Evolutionary conservation across 2,329 filamentous ascomycete genomes (phyloP).

Genomic region (Chaetomium strumarium): DNA sequence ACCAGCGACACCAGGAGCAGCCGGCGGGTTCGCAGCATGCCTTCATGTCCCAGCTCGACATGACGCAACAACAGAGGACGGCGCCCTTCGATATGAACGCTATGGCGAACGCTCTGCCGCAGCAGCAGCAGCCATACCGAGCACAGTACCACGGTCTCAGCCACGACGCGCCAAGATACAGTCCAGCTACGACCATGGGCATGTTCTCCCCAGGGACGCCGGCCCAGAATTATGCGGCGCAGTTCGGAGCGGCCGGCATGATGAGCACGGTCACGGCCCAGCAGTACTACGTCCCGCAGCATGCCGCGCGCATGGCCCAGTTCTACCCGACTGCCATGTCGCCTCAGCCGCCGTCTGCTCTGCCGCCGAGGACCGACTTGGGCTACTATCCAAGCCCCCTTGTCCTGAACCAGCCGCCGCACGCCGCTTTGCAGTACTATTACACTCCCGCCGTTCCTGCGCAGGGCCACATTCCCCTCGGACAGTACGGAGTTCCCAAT

Average conservation of each 20-base stretch:
- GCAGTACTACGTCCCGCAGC: conserved; percentile 44
- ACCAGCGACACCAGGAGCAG: conserved; percentile 24
- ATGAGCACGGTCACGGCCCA: conserved; percentile 36
- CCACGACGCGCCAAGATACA: conserved; percentile 29
- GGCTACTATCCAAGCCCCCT: conserved; percentile 41
- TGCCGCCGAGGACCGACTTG: conserved; percentile 35
- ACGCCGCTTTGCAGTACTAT: conserved; percentile 37
- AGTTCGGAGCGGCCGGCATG: conserved; percentile 34
- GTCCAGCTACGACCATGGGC: conserved; percentile 20
- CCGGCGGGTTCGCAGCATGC: conserved; percentile 33
- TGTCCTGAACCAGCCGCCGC: conserved; percentile 36
- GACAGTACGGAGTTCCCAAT: conserved; percentile 32
- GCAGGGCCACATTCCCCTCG: conserved; percentile 30
- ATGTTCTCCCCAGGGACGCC: not conserved
- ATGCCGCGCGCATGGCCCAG: conserved; percentile 37
- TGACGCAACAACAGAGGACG: conserved; percentile 32
- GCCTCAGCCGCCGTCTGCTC: conserved; percentile 31
- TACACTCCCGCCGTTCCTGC: conserved; percentile 36
- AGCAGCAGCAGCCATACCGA: conserved; percentile 34
- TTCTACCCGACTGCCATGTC: conserved; percentile 40
- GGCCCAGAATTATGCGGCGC: conserved; percentile 20
- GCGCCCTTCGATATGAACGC: conserved; percentile 43
- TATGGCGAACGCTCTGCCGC: conserved; percentile 41
- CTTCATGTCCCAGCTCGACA: conserved; percentile 39
- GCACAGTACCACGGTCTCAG: conserved; percentile 33